A percentile compares a stretch with the other conserved stretches of the same genome.
Conservation (phyloP, 2,329 filamentous ascomycete species). For the Apiospora aurea region DNA sequence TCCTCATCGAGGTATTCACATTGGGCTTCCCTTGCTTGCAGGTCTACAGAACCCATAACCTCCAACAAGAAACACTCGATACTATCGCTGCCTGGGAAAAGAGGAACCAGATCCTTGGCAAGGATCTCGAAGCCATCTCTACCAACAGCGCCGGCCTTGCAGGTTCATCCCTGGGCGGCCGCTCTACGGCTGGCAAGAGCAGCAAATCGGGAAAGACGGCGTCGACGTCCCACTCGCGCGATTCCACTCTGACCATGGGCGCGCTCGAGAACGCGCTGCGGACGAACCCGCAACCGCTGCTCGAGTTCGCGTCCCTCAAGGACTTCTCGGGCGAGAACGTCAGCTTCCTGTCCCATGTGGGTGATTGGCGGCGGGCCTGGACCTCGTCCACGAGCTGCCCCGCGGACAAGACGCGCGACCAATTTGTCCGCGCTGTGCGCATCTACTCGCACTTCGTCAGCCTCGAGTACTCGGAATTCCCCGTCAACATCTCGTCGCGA, state of each 20-base stretch:
- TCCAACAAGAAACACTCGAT: slow-evolving; percentile 56
- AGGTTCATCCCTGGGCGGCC: slow-evolving; percentile 25
- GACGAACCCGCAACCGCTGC: slow-evolving; percentile 53
- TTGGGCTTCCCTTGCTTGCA: slow-evolving; percentile 70
- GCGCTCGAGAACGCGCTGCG: slow-evolving; percentile 57
- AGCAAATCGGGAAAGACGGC: slow-evolving; percentile 24
- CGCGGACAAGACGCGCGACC: slow-evolving; percentile 21
- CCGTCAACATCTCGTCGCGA: slow-evolving; percentile 34
- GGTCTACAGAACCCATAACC: slow-evolving; percentile 53
- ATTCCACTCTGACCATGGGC: slow-evolving; percentile 36
- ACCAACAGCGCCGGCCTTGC: slow-evolving; percentile 32
- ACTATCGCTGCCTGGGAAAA: slow-evolving; percentile 57
- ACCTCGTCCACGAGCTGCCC: neutral
- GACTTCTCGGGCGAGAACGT: slow-evolving; percentile 68
- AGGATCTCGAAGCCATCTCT: slow-evolving; percentile 43
- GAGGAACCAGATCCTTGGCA: slow-evolving; percentile 42
- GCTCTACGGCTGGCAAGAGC: slow-evolving; percentile 31
- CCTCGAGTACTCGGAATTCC: slow-evolving; percentile 40
- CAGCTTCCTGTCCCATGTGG: slow-evolving; percentile 58
- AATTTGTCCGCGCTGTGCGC: slow-evolving; percentile 32
- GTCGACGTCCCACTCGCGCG: slow-evolving; percentile 26
- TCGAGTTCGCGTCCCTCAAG: slow-evolving; percentile 59
- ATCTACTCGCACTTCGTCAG: slow-evolving; percentile 40
- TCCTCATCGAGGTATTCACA: slow-evolving; percentile 68
- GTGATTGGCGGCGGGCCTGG: slow-evolving; percentile 50